Conservation (phyloP, 2,329 filamentous ascomycete species). For the Blastomyces gilchristii region DNA sequence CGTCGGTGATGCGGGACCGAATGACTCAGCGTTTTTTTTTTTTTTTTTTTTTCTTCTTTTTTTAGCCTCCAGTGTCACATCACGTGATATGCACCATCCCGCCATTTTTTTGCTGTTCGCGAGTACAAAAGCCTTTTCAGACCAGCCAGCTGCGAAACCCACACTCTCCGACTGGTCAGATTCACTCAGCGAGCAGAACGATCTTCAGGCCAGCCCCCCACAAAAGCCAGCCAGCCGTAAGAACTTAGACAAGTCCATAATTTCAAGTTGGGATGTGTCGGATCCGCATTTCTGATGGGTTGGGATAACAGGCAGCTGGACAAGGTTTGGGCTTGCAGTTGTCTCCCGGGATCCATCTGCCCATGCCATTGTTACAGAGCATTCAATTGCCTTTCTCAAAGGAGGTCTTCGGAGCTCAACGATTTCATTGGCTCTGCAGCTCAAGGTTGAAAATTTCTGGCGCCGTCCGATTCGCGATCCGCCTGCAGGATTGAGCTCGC, state of each 20-base stretch:
- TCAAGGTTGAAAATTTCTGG: background rate
- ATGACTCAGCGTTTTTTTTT: background rate
- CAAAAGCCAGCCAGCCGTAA: background rate
- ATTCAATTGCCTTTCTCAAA: background rate
- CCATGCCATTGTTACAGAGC: background rate
- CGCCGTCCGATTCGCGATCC: background rate
- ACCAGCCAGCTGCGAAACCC: background rate
- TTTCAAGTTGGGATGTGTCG: background rate
- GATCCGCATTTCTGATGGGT: background rate
- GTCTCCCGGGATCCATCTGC: background rate
- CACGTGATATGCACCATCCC: background rate
- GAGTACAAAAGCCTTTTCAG: no score
- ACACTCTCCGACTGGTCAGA: background rate
- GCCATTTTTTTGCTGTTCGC: background rate
- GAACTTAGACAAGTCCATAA: background rate
- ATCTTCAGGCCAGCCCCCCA: background rate
- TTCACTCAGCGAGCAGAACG: background rate
- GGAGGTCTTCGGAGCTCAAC: background rate
- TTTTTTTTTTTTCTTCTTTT: background rate
- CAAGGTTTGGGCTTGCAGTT: background rate
- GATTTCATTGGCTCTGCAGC: background rate
- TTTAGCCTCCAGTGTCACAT: background rate
- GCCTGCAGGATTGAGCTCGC: background rate
- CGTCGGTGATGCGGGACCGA: background rate
- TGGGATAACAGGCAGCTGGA: background rate